phyloP scores from a whole-genome alignment of 208 protist species.

The Tritrichomonas musculus region DNA sequence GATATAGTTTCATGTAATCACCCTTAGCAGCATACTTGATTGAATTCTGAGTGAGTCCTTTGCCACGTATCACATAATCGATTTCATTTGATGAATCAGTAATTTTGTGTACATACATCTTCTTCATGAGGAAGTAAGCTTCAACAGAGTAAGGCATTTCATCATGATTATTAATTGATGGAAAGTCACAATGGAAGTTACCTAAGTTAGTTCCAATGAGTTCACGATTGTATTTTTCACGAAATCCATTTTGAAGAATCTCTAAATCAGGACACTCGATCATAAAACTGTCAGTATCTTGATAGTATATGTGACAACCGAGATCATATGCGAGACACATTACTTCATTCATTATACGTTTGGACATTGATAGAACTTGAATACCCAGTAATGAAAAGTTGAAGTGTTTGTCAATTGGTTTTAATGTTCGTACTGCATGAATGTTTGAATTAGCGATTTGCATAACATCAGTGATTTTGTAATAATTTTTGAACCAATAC shows the following conservation, averaged over 20 bases:
- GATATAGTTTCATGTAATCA: too few species aligned
- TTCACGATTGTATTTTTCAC: background rate
- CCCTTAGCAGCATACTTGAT: too few species aligned
- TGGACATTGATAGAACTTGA: background rate
- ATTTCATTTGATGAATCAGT: background rate
- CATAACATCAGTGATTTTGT: background rate
- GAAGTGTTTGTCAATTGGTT: conserved; percentile 2
- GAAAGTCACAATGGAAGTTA: background rate
- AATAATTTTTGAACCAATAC: background rate
- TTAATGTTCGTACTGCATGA: background rate
- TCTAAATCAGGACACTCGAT: background rate
- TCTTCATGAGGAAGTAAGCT: background rate
- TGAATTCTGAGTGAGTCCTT: background rate
- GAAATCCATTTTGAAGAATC: background rate
- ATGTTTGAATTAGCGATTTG: background rate
- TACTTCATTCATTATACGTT: background rate
- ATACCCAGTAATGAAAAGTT: background rate
- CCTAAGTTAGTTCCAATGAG: background rate
- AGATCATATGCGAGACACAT: conserved; percentile 28
- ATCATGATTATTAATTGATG: background rate
- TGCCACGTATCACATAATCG: background rate
- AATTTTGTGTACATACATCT: background rate
- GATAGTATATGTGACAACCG: background rate
- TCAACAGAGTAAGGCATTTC: background rate
- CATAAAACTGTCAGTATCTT: background rate